Conservation (phyloP, 192 early-diverging fungal species). For the Backusella tarrabulga region DNA sequence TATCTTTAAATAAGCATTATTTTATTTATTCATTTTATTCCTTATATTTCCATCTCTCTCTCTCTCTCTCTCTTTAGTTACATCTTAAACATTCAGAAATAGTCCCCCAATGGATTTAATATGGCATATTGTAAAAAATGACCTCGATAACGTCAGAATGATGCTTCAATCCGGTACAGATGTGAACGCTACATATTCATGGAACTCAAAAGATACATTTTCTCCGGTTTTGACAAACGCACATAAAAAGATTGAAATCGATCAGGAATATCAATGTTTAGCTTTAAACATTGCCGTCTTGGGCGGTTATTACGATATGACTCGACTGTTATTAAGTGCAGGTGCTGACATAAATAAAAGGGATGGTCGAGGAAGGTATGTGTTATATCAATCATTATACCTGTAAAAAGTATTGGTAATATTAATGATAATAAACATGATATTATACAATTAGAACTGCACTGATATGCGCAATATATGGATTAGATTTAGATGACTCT, state of each 20-base stretch:
- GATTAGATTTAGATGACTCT: conserved; percentile 47
- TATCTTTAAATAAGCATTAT: neutral
- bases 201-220: conserved; percentile 42
- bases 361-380: conserved; percentile 62
- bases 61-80: neutral
- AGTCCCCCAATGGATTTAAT: conserved; percentile 38
- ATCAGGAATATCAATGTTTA: conserved; percentile 45
- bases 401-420: neutral
- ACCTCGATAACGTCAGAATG: conserved; percentile 31
- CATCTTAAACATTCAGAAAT: neutral
- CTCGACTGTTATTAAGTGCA: conserved; percentile 48
- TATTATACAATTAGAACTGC: conserved; percentile 45
- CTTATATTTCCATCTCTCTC: neutral
- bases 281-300: conserved; percentile 58
- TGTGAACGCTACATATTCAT: conserved; percentile 42
- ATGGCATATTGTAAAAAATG: conserved; percentile 39
- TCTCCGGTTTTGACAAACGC: conserved; percentile 34
- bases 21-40: neutral
- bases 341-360: conserved; percentile 57
- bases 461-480: conserved; percentile 62
- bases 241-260: conserved; percentile 23
- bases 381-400: neutral
- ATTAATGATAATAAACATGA: neutral
- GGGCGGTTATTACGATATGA: conserved; percentile 55
- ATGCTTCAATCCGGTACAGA: conserved; percentile 41